Evolutionary conservation across 164 flowering plant genomes (phyloP).

Genomic region (Vitis riparia): DNA sequence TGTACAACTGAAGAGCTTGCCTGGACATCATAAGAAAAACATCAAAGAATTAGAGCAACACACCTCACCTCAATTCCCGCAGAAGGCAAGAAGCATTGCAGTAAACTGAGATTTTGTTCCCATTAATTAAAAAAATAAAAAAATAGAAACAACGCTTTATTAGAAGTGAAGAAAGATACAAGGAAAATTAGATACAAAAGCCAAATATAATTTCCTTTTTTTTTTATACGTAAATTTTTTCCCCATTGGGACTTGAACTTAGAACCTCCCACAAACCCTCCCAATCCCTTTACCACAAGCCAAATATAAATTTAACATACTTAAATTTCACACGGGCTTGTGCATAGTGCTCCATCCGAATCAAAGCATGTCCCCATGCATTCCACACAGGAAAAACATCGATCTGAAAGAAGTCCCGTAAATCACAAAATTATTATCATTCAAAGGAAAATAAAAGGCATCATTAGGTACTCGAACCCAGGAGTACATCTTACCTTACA

Average conservation of each 20-base stretch:
- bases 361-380: slow-evolving; percentile 98
- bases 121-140: no score
- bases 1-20: slow-evolving; percentile 94
- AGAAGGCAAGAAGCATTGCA: background rate
- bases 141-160: no score
- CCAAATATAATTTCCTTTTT: background rate
- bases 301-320: slow-evolving; percentile 37
- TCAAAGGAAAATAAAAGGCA: background rate
- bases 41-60: background rate
- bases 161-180: no score
- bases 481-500: slow-evolving; percentile 66
- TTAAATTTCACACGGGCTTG: slow-evolving; percentile 99
- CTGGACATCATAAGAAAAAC: slow-evolving; percentile 38
- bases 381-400: slow-evolving; percentile 97
- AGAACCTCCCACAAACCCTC: no score
- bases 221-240: no score
- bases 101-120: no score
- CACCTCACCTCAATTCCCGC: background rate
- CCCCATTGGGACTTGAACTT: no score
- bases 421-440: background rate
- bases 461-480: slow-evolving; percentile 1
- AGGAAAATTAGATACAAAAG: background rate
- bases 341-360: slow-evolving; percentile 90
- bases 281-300: background rate
- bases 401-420: slow-evolving; percentile 49